Base-by-base conservation (phyloP, 2,329 filamentous ascomycete genomes). In the Fusarium sp. region DNA sequence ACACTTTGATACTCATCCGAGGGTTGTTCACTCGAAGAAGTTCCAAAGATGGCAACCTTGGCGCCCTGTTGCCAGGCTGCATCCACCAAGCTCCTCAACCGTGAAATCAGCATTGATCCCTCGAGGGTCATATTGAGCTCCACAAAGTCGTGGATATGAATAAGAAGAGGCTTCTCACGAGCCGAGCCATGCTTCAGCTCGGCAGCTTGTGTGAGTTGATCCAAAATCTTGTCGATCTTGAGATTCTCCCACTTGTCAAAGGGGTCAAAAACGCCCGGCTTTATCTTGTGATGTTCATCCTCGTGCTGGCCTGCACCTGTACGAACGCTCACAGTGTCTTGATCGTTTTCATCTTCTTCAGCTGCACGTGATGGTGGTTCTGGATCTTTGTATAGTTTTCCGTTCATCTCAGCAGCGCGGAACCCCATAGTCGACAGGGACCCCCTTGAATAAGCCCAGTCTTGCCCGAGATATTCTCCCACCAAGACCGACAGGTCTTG, bases 91-190 rank as follows among this genome's bases (percentile, higher is more conserved):
- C 90, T 88, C 63, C 94, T 91, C 14, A 99, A 84, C 68, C 92
- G 91, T 45, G 87, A 85, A 9, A 98, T 84, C 35, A 98, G 89
- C 25, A 89, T 87, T 2, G 89, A 87, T 13, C 95, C 94, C 67
- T 94, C 91, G 7, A 88, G 82, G 1, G 93, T 92, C 79, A 89
- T 89, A 76, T 88, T 90, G 10, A 99, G 87, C 73, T 97, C 94
- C 63, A 93, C 91, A 78, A 95, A 93, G 80, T 98, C 94, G 80
- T 93, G 90, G 14, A 98, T 85, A 76, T 94, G 94, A 43, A 97
- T 87, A 67, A 98, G 92, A 9, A 95, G 87, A 27, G 87, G 87
- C 25, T 81, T 87, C 80, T 77, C 80, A 76, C 80, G 77, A 8
- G 74, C 56, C 32, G 74, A 70, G 7, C 81, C 75, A 23, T 81